Evolutionary conservation across 495 filamentous ascomycete genomes (phyloP).

Genomic region (Gamarada debralockiae): DNA sequence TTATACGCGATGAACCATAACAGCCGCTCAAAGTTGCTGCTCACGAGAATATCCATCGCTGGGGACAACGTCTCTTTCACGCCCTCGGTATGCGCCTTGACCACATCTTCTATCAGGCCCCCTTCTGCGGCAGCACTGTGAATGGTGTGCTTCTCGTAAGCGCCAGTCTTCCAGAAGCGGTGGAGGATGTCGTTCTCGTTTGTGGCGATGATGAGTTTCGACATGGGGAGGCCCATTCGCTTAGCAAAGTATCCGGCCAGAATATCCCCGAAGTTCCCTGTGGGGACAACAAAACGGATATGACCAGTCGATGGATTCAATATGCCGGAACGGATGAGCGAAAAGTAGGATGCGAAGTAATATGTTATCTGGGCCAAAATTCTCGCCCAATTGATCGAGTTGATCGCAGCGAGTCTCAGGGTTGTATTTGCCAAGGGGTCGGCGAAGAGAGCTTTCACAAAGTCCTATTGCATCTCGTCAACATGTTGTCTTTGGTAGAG

Average conservation of each 20-base stretch:
- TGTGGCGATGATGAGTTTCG: no score
- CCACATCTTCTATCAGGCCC: constrained; percentile 55
- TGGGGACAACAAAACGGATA: constrained; percentile 79
- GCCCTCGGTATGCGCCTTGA: constrained; percentile 61
- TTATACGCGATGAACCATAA: no score
- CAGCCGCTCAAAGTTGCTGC: constrained; percentile 91
- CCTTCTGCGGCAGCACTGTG: constrained; percentile 49
- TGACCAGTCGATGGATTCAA: constrained; percentile 49
- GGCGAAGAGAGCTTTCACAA: constrained; percentile 87
- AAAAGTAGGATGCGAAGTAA: constrained; percentile 89
- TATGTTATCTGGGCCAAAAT: constrained; percentile 94
- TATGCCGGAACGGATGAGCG: constrained; percentile 49
- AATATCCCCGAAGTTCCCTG: constrained; percentile 96
- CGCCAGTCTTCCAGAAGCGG: constrained; percentile 78
- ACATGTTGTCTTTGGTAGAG: neutral
- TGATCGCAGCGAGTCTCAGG: constrained; percentile 78
- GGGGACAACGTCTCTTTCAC: constrained; percentile 85
- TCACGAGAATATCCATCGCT: constrained; percentile 96
- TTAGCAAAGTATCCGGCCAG: no score
- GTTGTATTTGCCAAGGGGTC: constrained; percentile 70
- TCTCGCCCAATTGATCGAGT: constrained; percentile 86
- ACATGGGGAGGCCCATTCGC: no score
- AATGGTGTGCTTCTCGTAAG: constrained; percentile 72
- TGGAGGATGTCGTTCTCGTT: constrained; percentile 94
- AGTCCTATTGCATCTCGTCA: constrained; percentile 50